These are phyloP conservation scores for Rhodotorula sp. DNA, from an alignment of 1,284 basidiomycete genomes.

Conservation along the genomic window DNA sequence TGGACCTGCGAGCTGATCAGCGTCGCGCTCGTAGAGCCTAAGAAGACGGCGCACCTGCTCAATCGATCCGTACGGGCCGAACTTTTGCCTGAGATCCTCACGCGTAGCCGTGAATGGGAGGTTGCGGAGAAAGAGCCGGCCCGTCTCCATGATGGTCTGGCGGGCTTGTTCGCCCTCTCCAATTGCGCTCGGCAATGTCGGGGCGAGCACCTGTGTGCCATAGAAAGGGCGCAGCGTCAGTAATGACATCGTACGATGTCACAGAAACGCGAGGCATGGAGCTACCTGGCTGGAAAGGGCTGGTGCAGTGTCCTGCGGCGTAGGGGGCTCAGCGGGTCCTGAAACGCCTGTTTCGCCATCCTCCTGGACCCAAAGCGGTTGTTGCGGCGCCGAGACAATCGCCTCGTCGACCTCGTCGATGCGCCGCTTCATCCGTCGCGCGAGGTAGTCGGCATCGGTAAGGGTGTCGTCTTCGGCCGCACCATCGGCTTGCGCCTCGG, in stretches of 20 bases:
- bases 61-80: slow-evolving; percentile 70
- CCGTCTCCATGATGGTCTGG: slow-evolving; percentile 65
- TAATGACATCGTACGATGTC: too few species aligned
- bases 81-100: slow-evolving; percentile 69
- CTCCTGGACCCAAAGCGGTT: not conserved
- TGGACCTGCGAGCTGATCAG: slow-evolving; percentile 69
- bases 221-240: not conserved
- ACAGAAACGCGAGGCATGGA: too few species aligned
- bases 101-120: slow-evolving; percentile 80
- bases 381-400: slow-evolving; percentile 23
- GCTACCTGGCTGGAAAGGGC: too few species aligned
- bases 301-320: too few species aligned
- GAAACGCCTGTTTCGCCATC: too few species aligned
- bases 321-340: too few species aligned
- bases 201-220: too few species aligned
- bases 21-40: too few species aligned
- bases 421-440: slow-evolving; percentile 51
- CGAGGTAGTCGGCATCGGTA: slow-evolving; percentile 52
- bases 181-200: too few species aligned
- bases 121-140: slow-evolving; percentile 88
- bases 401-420: slow-evolving; percentile 46
- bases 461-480: slow-evolving; percentile 34
- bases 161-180: slow-evolving; percentile 46
- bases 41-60: slow-evolving; percentile 50
- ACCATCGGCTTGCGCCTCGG: slow-evolving; percentile 33